phyloP scores from a whole-genome alignment of 768 basidiomycete genomes.

The Grammothele lineata region DNA sequence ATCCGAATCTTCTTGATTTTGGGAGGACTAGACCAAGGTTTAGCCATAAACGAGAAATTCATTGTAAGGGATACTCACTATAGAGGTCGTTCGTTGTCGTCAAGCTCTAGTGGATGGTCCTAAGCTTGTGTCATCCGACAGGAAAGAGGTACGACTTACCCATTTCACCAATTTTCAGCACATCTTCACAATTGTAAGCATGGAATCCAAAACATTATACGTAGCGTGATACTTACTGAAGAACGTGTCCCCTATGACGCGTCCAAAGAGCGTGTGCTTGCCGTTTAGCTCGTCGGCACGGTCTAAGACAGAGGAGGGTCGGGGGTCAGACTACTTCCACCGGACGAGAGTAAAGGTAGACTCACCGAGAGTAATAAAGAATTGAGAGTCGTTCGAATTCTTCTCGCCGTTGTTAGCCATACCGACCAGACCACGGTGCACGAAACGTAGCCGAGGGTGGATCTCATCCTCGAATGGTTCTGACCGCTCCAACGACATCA shows the following conservation, averaged over 20 bases:
- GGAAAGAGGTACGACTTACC: conserved; percentile 42
- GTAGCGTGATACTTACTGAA: conserved; percentile 59
- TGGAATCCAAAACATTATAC: neutral
- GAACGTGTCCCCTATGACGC: conserved; percentile 81
- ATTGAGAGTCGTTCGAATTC: conserved; percentile 92
- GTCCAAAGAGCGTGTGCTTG: conserved; percentile 94
- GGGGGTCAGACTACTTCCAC: neutral
- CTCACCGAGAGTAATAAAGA: conserved; percentile 88
- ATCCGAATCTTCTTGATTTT: conserved; percentile 85
- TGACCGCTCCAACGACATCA: conserved; percentile 24
- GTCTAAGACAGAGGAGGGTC: conserved; percentile 41
- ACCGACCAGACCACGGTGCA: conserved; percentile 86
- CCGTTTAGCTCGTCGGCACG: conserved; percentile 90
- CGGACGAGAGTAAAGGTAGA: neutral
- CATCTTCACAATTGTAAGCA: conserved; percentile 48
- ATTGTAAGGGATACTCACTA: conserved; percentile 50
- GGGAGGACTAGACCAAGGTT: conserved; percentile 60
- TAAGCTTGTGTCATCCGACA: conserved; percentile 4
- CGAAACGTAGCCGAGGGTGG: conserved; percentile 84
- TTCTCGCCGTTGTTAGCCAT: conserved; percentile 91
- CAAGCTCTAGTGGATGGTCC: conserved; percentile 51
- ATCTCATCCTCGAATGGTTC: conserved; percentile 95
- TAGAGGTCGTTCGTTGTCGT: conserved; percentile 67
- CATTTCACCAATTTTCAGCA: conserved; percentile 86
- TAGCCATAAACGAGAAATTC: neutral